phyloP scores from a whole-genome alignment of 140 eudicot species.

The Bidens hawaiensis region DNA sequence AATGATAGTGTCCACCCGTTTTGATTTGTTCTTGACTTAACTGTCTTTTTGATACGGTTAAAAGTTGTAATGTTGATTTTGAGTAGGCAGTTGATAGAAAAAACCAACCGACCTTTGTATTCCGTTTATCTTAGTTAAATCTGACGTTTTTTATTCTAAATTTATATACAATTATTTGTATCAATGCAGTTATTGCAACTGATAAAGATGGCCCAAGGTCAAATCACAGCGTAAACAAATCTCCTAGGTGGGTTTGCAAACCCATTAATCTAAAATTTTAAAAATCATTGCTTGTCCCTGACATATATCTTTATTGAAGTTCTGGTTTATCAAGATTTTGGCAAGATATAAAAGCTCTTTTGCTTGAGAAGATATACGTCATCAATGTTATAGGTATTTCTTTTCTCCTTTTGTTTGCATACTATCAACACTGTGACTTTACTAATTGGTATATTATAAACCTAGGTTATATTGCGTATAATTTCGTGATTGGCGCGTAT shows the following conservation, averaged over 20 bases:
- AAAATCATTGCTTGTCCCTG: constrained; percentile 1
- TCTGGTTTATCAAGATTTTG: constrained; percentile 36
- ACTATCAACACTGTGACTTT: neutral
- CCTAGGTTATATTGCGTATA: constrained; percentile 86
- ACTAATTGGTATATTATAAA: neutral
- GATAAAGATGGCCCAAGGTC: constrained; percentile 33
- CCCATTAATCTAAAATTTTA: neutral
- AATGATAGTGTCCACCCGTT: neutral
- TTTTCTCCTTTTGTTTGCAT: neutral
- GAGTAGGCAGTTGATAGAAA: neutral
- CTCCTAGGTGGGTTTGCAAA: constrained; percentile 38
- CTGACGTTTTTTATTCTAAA: neutral
- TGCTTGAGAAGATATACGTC: constrained; percentile 56
- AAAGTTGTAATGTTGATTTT: neutral
- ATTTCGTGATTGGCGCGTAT: constrained; percentile 90
- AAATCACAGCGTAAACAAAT: constrained; percentile 28
- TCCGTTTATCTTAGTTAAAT: neutral
- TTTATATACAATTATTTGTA: neutral
- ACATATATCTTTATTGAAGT: constrained; percentile 9
- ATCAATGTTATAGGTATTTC: constrained; percentile 70
- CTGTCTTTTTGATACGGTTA: too few species aligned
- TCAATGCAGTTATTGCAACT: constrained; percentile 24
- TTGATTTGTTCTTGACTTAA: too few species aligned
- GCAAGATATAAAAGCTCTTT: constrained; percentile 64
- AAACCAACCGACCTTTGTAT: neutral